These are phyloP conservation scores for Apiospora malaysiana DNA, from an alignment of 2,329 filamentous ascomycete genomes.

Conservation along the genomic window DNA sequence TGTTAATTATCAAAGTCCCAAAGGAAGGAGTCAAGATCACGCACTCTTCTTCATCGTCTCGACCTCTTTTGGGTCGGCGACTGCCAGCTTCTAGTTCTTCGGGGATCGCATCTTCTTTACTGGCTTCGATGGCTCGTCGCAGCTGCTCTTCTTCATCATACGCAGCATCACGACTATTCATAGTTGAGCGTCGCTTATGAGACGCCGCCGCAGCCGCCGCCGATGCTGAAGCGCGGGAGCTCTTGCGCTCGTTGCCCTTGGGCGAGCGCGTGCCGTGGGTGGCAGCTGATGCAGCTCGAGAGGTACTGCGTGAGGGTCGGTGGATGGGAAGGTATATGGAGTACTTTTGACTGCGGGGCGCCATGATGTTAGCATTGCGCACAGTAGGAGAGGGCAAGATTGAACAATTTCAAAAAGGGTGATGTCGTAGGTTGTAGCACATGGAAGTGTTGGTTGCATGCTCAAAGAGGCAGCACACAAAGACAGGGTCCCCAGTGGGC, in stretches of 20 bases:
- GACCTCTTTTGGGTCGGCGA: slow-evolving; percentile 78
- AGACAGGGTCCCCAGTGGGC: slow-evolving; percentile 4
- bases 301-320: slow-evolving; percentile 60
- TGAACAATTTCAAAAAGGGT: neutral
- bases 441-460: slow-evolving; percentile 11
- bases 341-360: slow-evolving; percentile 62
- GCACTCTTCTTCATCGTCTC: slow-evolving; percentile 95
- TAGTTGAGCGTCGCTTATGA: slow-evolving; percentile 85
- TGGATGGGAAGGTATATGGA: slow-evolving; percentile 69
- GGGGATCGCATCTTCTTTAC: slow-evolving; percentile 76
- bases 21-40: slow-evolving; percentile 45
- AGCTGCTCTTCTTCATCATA: slow-evolving; percentile 95
- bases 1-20: slow-evolving; percentile 25
- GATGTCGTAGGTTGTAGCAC: neutral
- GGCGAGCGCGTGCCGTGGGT: slow-evolving; percentile 65
- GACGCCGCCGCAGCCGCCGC: slow-evolving; percentile 59
- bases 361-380: slow-evolving; percentile 45
- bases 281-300: slow-evolving; percentile 67
- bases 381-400: slow-evolving; percentile 18
- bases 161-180: slow-evolving; percentile 94
- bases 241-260: slow-evolving; percentile 61
- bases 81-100: slow-evolving; percentile 58
- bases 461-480: slow-evolving; percentile 7
- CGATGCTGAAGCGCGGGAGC: slow-evolving; percentile 53
- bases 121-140: slow-evolving; percentile 89